A percentile compares a stretch with the other conserved stretches of the same genome.
phyloP scores from a whole-genome alignment of 2,329 filamentous ascomycete species.

The Didymella pinodella region DNA sequence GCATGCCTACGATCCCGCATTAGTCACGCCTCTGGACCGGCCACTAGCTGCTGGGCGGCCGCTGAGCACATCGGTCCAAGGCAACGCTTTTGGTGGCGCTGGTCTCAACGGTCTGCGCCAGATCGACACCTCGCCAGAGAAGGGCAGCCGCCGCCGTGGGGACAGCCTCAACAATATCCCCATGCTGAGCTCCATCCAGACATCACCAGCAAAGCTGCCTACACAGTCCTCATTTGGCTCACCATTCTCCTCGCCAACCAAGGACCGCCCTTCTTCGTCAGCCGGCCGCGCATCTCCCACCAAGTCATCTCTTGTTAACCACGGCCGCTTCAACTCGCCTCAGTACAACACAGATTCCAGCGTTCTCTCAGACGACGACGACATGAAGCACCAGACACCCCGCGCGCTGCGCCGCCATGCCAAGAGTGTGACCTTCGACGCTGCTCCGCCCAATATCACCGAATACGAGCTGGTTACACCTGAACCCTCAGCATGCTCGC shows the following conservation, averaged over 20 bases:
- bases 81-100: slow-evolving; percentile 71
- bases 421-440: slow-evolving; percentile 97
- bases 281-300: slow-evolving; percentile 73
- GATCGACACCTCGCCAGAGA: slow-evolving; percentile 35
- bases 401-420: slow-evolving; percentile 80
- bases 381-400: slow-evolving; percentile 67
- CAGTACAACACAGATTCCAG: slow-evolving; percentile 49
- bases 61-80: slow-evolving; percentile 68
- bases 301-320: slow-evolving; percentile 85
- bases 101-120: slow-evolving; percentile 58
- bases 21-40: slow-evolving; percentile 79
- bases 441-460: slow-evolving; percentile 90
- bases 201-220: slow-evolving; percentile 67
- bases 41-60: slow-evolving; percentile 73
- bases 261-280: slow-evolving; percentile 34
- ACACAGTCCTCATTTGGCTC: slow-evolving; percentile 53
- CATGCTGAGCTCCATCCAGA: slow-evolving; percentile 64
- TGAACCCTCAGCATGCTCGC: slow-evolving; percentile 89
- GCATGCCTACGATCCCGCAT: slow-evolving; percentile 87
- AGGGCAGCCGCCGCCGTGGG: slow-evolving; percentile 52
- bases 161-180: slow-evolving; percentile 69
- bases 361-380: slow-evolving; percentile 56
- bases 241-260: slow-evolving; percentile 33
- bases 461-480: slow-evolving; percentile 99
- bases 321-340: slow-evolving; percentile 62